A percentile compares a stretch with the other conserved stretches of the same genome.
These are phyloP conservation scores for Peronospora belbahrii DNA, from an alignment of 352 stramenopile genomes.

Conservation along the genomic window DNA sequence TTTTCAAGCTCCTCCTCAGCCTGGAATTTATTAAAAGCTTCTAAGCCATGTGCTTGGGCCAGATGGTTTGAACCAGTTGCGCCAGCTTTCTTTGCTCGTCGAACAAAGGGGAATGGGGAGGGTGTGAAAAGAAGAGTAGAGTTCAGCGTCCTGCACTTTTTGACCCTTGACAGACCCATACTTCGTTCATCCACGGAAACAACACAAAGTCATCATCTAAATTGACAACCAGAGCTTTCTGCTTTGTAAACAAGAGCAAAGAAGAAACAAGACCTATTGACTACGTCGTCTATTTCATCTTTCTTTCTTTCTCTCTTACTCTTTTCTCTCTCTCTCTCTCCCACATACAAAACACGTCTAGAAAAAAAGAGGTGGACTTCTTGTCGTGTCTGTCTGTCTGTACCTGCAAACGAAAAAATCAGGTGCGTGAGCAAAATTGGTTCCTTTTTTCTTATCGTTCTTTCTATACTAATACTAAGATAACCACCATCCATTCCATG, in stretches of 20 bases:
- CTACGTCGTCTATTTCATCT: too few relatives aligned
- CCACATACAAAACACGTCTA: neutral
- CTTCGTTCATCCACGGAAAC: neutral
- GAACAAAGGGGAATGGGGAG: too few relatives aligned
- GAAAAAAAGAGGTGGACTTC: neutral
- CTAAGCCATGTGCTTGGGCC: constrained; percentile 8
- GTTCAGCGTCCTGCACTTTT: neutral
- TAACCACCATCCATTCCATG: neutral
- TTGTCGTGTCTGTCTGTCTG: neutral
- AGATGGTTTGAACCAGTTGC: constrained; percentile 7
- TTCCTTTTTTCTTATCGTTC: constrained; percentile 8
- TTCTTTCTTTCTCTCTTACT: too few relatives aligned
- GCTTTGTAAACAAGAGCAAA: too few relatives aligned
- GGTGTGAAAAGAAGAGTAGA: neutral
- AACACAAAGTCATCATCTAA: neutral
- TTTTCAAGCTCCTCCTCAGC: neutral
- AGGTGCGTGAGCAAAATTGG: neutral
- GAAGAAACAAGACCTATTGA: too few relatives aligned
- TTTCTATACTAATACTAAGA: neutral
- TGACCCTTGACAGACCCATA: neutral
- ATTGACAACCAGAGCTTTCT: too few relatives aligned
- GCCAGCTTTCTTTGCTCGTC: neutral
- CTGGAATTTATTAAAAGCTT: constrained; percentile 2
- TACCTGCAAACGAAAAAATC: constrained; percentile 6
- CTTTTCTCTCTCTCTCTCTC: too few relatives aligned